Evolutionary conservation across 306 rosid genomes (phyloP).

Genomic region (Dalbergia oliveri): DNA sequence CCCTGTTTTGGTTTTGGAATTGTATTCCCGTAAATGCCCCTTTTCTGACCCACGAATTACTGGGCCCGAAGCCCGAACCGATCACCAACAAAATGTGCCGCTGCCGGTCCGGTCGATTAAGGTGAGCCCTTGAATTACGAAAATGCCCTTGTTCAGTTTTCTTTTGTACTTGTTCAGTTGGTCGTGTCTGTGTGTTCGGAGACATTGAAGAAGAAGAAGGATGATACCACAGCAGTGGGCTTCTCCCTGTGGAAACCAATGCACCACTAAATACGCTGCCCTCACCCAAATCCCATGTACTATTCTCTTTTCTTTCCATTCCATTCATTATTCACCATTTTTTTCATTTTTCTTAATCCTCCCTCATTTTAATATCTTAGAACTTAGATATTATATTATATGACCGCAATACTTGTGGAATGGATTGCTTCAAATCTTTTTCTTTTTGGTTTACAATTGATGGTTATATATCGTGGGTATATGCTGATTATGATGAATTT

Average conservation of each 20-base stretch:
- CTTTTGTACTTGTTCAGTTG: not conserved
- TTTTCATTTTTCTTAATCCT: not conserved
- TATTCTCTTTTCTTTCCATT: not conserved
- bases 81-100: no score
- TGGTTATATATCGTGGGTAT: not conserved
- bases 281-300: constrained; percentile 83
- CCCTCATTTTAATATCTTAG: not conserved
- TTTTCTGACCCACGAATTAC: no score
- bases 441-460: not conserved
- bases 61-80: no score
- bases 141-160: not conserved
- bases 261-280: constrained; percentile 80
- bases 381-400: no score
- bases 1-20: no score
- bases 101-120: no score
- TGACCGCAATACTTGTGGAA: not conserved
- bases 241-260: constrained; percentile 77
- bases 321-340: not conserved
- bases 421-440: not conserved
- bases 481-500: not conserved
- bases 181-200: not conserved
- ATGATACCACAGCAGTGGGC: constrained; percentile 87
- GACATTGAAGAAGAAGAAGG: not conserved
- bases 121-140: not conserved
- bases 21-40: no score